phyloP scores from a whole-genome alignment of 345 rosid genomes.

The Leavenworthia alabamica region DNA sequence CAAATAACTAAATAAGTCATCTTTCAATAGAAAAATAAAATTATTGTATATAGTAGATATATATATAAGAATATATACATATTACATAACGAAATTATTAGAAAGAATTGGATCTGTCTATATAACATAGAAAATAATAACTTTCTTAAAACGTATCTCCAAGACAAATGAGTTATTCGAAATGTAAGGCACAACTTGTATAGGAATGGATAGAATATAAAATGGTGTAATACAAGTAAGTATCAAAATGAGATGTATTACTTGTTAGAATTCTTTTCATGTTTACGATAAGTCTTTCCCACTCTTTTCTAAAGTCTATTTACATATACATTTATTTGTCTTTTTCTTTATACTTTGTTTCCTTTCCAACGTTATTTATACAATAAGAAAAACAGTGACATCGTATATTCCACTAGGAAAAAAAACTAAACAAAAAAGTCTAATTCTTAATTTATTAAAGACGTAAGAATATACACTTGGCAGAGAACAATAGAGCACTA shows the following conservation, averaged over 20 bases:
- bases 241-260: constrained; percentile 18
- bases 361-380: constrained; percentile 6
- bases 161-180: background rate
- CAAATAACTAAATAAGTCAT: constrained; percentile 14
- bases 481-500: background rate
- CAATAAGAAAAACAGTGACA: constrained; percentile 4
- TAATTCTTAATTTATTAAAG: background rate
- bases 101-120: background rate
- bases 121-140: background rate
- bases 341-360: background rate
- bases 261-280: constrained; percentile 26
- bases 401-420: constrained; percentile 6
- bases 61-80: constrained; percentile 17
- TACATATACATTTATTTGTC: background rate
- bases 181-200: background rate
- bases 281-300: constrained; percentile 23
- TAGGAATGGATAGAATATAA: background rate
- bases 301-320: background rate
- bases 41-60: background rate
- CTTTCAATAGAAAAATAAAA: background rate
- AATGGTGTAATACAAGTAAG: background rate
- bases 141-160: background rate
- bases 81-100: background rate
- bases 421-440: background rate
- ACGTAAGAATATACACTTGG: background rate